Conservation (phyloP, 1,139 yeast species). For the Taphrina confusa region DNA sequence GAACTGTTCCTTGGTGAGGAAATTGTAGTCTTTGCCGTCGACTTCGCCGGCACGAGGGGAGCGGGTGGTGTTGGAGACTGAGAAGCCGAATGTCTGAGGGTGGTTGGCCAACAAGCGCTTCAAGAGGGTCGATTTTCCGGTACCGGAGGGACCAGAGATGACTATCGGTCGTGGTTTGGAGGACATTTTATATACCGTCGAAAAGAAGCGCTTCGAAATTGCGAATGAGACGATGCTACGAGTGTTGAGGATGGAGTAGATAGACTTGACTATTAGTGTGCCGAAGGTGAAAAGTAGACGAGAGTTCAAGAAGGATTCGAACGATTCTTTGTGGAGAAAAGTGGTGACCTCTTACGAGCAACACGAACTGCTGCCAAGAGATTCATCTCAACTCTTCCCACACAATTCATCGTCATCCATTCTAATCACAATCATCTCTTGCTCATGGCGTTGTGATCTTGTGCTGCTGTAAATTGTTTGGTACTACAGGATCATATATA, state of each 20-base stretch:
- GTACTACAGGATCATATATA: too few relatives aligned
- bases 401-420: too few relatives aligned
- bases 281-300: too few relatives aligned
- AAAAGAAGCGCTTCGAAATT: constrained; percentile 4
- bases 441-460: too few relatives aligned
- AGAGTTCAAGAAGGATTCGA: too few relatives aligned
- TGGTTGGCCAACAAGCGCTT: constrained; percentile 86
- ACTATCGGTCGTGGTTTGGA: constrained; percentile 72
- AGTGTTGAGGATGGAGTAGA: background rate
- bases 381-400: too few relatives aligned
- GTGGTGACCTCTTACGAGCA: too few relatives aligned
- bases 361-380: too few relatives aligned
- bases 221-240: too few relatives aligned
- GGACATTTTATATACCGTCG: background rate
- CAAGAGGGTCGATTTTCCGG: constrained; percentile 92
- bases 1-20: constrained; percentile 75
- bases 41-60: constrained; percentile 87
- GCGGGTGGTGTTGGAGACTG: constrained; percentile 88
- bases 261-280: background rate
- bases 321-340: too few relatives aligned
- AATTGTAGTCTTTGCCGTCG: constrained; percentile 86
- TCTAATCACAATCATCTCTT: too few relatives aligned
- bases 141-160: constrained; percentile 94
- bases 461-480: too few relatives aligned
- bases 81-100: constrained; percentile 88